These are phyloP conservation scores for Coniosporium tulheliwenetii DNA, from an alignment of 2,329 filamentous ascomycete genomes.

Conservation along the genomic window DNA sequence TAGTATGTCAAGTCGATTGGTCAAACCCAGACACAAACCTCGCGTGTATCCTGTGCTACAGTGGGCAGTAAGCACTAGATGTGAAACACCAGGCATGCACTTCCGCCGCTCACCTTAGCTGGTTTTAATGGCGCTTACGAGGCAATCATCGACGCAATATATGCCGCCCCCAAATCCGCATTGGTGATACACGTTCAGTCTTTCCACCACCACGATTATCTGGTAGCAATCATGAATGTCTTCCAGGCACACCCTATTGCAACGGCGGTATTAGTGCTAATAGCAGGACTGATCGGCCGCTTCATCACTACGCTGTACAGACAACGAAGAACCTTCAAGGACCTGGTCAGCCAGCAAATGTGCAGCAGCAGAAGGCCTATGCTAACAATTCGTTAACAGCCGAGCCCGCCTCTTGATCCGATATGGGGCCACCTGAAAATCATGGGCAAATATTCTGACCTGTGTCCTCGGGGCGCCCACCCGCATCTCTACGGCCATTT, in stretches of 20 bases:
- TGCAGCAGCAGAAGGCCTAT: neutral
- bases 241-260: neutral
- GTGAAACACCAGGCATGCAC: too few relatives aligned
- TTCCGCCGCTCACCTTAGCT: too few relatives aligned
- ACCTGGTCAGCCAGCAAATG: constrained; percentile 4
- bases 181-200: too few relatives aligned
- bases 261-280: neutral
- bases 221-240: neutral
- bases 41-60: too few relatives aligned
- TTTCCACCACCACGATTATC: too few relatives aligned
- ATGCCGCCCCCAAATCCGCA: too few relatives aligned
- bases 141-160: too few relatives aligned
- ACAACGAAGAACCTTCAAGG: constrained; percentile 10
- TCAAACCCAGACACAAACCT: too few relatives aligned
- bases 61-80: too few relatives aligned
- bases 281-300: constrained; percentile 6
- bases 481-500: constrained; percentile 18
- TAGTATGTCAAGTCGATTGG: too few relatives aligned
- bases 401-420: constrained; percentile 24
- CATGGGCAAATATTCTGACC: constrained; percentile 18
- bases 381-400: constrained; percentile 9
- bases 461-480: constrained; percentile 18
- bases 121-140: too few relatives aligned
- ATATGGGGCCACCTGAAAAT: constrained; percentile 24
- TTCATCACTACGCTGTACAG: constrained; percentile 11